Evolutionary conservation across 192 early-diverging fungal species (phyloP), one percentile per base, ranked within the genome.

Genomic region (Dissophora ornata): DNA sequence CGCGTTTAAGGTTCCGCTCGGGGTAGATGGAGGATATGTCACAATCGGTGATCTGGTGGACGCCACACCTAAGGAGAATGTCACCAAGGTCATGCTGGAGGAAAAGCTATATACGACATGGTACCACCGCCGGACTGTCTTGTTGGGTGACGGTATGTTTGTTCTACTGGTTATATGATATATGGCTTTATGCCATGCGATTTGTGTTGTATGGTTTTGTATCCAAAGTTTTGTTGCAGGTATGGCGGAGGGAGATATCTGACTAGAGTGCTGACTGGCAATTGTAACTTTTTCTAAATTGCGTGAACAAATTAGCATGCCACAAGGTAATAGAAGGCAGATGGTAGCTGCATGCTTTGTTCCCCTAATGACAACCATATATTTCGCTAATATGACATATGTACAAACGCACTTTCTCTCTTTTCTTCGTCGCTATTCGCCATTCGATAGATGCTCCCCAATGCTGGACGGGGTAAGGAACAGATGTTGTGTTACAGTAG

Each of bases 11-110:
- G 6, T 60, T 18, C 45, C 24, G 4, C 4, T 45, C 24, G 57
- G 57, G 18, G 29, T 3, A 1, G 25, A 45, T 46, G 19, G 33
- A 4, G 30, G 19, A 18, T 18, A 19, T 57, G 25, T 33, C 13
- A 33, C 47, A 22, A 50, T 62, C 13, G 51, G 62, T 3, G 38
- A 65, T 6, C 36, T 65, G 50, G 24, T 65, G 9, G 42, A 66
- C 1, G 8, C 15, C 5, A 55, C 63, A 3, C 51, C 52, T 12
- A 1, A 21, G 28, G 63, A 66, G 19, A 15, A 9, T 7, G 33
- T 66, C 5, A 40, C 63, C 28, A 54, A 47, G 12, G 63, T 56
- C 3, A 47, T 66, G 51, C 32, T 66, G 24, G 63, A 48, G 42
- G 63, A 54, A n/a, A 66, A 56, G 30, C 32, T 66, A 1, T 47